Evolutionary conservation across 208 protist genomes (phyloP), one percentile per base, ranked within the genome.

Genomic region (Naegleria lovaniensis): DNA sequence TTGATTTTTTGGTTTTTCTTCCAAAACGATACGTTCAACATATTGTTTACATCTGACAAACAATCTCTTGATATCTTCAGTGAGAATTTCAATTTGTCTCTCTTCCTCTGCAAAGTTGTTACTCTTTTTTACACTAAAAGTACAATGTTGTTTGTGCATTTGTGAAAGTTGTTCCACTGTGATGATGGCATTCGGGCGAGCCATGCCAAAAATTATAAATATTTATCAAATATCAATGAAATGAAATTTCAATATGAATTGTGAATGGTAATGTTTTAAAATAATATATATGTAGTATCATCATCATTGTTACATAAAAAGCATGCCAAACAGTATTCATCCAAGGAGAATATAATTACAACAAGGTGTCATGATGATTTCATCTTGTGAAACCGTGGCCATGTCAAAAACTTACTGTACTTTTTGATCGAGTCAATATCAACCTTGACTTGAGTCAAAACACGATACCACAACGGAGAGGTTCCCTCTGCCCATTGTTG

Each of bases 131-230:
- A 85, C 83, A 51, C 16, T 85, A 48, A 85, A 85, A 22, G 33
- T 40, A 51, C 39, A 39, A 48, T 85, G 83, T 85, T 85, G 83
- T 85, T 85, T 48, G 25, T 85, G 83, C 83, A 85, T 48, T 38
- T 25, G 16, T 48, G 83, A 43, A 16, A 85, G n/a, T 48, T 85
- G 39, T 48, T 85, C 39, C 33, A 85, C 83, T 85, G 40, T 39
- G 43, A 7, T 48, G 43, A 7, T 48, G 43, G 7, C 7, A 7
- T 9, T 48, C 43, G n/a, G n/a, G n/a, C n/a, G n/a, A n/a, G n/a
- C n/a, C n/a, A n/a, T n/a, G n/a, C n/a, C n/a, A n/a, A n/a, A n/a
- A n/a, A 48, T 48, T 1, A 9, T 48, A 48, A 48, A 48, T 48
- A 48, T 48, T 9, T 48, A 48, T 48, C 7, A 48, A 48, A 48